Evolutionary conservation across 345 rosid genomes (phyloP), one percentile per base, ranked within the genome.

Genomic region (Hypericum androsaemum): DNA sequence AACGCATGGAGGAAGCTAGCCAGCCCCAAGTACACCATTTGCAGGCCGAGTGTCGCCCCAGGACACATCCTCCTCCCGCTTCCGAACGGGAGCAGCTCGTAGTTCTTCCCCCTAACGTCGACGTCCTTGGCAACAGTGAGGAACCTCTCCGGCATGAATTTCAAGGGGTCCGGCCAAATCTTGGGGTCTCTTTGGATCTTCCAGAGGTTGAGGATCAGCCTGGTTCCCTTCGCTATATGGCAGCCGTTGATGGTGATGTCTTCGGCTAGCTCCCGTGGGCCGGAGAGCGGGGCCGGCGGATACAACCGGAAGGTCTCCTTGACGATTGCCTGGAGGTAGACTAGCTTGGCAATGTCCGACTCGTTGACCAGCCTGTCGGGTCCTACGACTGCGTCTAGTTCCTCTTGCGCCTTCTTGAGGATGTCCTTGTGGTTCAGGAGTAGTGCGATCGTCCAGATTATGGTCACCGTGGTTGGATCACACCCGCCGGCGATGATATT

Each of bases 101-200:
- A 50, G 41, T 50, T 5, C 41, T 54, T 54, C 14, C 60, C 66
- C 12, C n/a, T 62, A 36, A 54, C 35, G 42, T 62, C 66, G 39
- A 53, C 36, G 12, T 61, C 44, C 41, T 61, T 61, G 11, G 53
- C 7, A 8, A 5, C 53, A 8, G 52, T 13, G 0, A 52, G 51
- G 15, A 60, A 60, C 15, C 64, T 52, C 38, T 60, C 64, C 17
- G 64, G 64, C 50, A 53, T 32, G 41, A 61, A 61, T 32, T 53
- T 59, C n/a, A n/a, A 6, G 9, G 65, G 59, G 6, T 61, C 32
- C 6, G 53, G 6, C 65, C 65, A 61, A 0, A 61, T 53, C 5
- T 39, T 14, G 8, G 65, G 65, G 16, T 61, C 65, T 22, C 47
- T 60, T 2, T 60, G 64, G 41, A 60, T 16, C 37, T 52, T 60